Evolutionary conservation across 345 rosid species (phyloP), one percentile per base, ranked within the genome.

Genomic region (Aurinia saxatilis): DNA sequence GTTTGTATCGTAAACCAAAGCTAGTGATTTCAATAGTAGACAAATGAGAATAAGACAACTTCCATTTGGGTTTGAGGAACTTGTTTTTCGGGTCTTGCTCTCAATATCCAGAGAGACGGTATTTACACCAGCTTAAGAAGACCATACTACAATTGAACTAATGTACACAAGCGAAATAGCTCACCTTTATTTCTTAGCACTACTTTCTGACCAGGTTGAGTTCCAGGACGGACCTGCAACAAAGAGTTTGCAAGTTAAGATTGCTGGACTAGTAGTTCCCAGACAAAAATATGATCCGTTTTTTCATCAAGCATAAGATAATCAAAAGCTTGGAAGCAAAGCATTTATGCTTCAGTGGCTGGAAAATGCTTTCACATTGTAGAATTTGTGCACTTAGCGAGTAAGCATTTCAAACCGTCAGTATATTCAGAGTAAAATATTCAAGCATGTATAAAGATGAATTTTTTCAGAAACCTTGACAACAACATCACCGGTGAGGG

Each of bases 141-240:
- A 29, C 33, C 52, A 23, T 41, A 50, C 36, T 58, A 35, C 17
- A 18, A 14, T 49, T 53, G 35, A 60, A 37, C 19, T 50, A 29
- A 53, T 54, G 16, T 2, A 62, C 45, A 47, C 10, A 37, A 16
- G 51, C 23, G 15, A 55, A 66, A 39, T 17, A 52, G 27, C 78
- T 76, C 57, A 95, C 99, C 99, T 80, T 95, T 95, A 78, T 71
- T 84, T 85, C 93, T 87, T 60, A 93, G 75, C 53, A 90, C 99
- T 31, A 93, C 99, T 79, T 95, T 95, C 71, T 95, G 99, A 63
- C 99, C 95, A 56, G 97, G 95, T 72, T 95, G 99, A 57, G 95
- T 86, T 59, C 99, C 99, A 51, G 97, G 78, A 13, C 95, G 91
- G 58, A 95, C 92, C 98, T 92, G 78, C 58, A 70, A 63, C 10